phyloP scores from a whole-genome alignment of 441 rosid species.

The Arabidopsis lyrata region DNA sequence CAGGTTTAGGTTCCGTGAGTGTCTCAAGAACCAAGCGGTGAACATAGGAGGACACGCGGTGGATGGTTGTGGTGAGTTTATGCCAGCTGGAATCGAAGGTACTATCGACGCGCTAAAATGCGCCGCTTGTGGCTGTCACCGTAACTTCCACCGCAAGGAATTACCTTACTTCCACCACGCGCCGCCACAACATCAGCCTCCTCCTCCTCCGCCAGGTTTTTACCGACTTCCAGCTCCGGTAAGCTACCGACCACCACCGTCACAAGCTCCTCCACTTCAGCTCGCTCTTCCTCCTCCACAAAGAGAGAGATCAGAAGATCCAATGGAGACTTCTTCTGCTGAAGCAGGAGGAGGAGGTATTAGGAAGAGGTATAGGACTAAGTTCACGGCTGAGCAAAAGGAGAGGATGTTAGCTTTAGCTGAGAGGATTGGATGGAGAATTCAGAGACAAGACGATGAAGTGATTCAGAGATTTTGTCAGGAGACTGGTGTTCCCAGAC shows the following conservation, averaged over 20 bases:
- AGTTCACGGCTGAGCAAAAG: conserved; percentile 71
- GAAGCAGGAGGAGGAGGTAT: conserved; percentile 38
- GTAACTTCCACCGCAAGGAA: conserved; percentile 86
- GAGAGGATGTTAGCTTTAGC: conserved; percentile 72
- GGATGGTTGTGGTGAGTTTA: conserved; percentile 94
- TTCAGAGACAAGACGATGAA: conserved; percentile 73
- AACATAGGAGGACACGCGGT: conserved; percentile 77
- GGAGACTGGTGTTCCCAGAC: conserved; percentile 62
- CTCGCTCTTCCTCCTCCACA: conserved; percentile 58
- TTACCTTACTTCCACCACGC: conserved; percentile 53
- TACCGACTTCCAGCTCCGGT: conserved; percentile 65
- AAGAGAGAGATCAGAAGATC: conserved; percentile 43
- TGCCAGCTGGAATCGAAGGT: conserved; percentile 89
- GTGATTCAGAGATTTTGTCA: conserved; percentile 64
- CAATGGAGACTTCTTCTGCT: conserved; percentile 48
- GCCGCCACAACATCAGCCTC: conserved; percentile 60
- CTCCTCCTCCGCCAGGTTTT: conserved; percentile 70
- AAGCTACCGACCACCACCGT: conserved; percentile 42
- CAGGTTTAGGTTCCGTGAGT: conserved; percentile 78
- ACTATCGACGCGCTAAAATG: conserved; percentile 73
- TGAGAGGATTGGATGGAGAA: conserved; percentile 73
- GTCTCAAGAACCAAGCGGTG: conserved; percentile 90
- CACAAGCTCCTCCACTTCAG: conserved; percentile 59
- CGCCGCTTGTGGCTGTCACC: conserved; percentile 91
- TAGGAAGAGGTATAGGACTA: conserved; percentile 68